phyloP scores from a whole-genome alignment of 768 basidiomycete species.

The Mycena metata region DNA sequence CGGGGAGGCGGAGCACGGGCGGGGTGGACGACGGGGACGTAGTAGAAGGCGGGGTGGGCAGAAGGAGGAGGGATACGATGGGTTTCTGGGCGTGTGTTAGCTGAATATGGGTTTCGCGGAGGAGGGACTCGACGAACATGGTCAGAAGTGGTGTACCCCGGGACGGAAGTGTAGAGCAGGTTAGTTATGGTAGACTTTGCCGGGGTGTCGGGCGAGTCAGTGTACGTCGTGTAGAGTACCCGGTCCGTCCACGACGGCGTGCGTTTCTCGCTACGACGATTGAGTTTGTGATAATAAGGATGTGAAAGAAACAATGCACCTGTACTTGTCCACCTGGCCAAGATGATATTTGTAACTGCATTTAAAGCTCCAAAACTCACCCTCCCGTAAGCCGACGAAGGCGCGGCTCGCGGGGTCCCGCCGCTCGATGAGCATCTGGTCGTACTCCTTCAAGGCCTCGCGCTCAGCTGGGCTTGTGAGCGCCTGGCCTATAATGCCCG shows the following conservation, averaged over 20 bases:
- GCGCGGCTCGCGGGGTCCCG: slow-evolving; percentile 65
- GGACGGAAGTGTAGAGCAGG: slow-evolving; percentile 83
- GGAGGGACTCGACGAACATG: slow-evolving; percentile 67
- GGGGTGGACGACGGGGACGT: slow-evolving; percentile 45
- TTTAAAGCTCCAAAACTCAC: slow-evolving; percentile 90
- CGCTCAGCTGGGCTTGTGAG: slow-evolving; percentile 64
- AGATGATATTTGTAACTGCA: slow-evolving; percentile 91
- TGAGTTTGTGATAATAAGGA: slow-evolving; percentile 3
- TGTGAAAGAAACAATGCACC: slow-evolving; percentile 56
- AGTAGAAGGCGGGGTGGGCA: slow-evolving; percentile 58
- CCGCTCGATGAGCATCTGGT: slow-evolving; percentile 77
- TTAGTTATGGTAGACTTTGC: slow-evolving; percentile 70
- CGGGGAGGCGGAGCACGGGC: slow-evolving; percentile 66
- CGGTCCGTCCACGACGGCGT: slow-evolving; percentile 95
- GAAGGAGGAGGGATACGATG: slow-evolving; percentile 77
- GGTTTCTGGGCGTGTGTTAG: slow-evolving; percentile 74
- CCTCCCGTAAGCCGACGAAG: slow-evolving; percentile 84
- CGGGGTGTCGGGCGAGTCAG: slow-evolving; percentile 68
- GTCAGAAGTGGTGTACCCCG: slow-evolving; percentile 90
- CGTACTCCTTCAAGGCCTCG: slow-evolving; percentile 75
- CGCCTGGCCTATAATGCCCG: slow-evolving; percentile 54
- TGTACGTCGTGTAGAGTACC: slow-evolving; percentile 85
- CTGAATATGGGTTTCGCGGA: background rate
- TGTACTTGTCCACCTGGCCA: slow-evolving; percentile 87
- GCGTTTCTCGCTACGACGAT: slow-evolving; percentile 67